Base-by-base conservation (phyloP, 441 rosid species). In the Euphorbia corollata region DNA sequence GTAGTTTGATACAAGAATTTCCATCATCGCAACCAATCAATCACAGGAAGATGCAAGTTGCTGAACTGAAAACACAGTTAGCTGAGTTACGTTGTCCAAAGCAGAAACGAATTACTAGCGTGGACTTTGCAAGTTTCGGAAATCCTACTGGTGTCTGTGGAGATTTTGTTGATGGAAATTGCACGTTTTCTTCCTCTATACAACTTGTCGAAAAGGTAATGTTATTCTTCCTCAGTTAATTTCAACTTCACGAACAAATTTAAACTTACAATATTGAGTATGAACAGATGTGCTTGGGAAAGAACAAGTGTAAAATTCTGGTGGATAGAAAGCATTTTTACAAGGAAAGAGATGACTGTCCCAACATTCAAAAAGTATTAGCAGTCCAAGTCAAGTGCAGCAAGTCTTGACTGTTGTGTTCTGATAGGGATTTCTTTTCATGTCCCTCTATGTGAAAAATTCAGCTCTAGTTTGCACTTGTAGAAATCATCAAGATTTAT, bases 371-470 rank as follows among this genome's bases (percentile, higher is more conserved):
- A 30, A 85, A 85, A 80, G 71, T 69, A 23, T 55, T 88, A 27
- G 87, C 93, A 0, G 75, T 85, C 63, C 91, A 88, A 70, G 86
- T 79, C 24, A 82, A 45, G 60, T 90, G 96, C 69, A 75, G 71
- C 59, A 43, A 18, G 27, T 4, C 15, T 47, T 47, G 32, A 27
- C 32, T 27, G 32, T 27, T 27, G 4, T 27, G 32, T 27, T 27
- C 32, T 27, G 32, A 27, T 27, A 38, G 41, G 41, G 41, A 38
- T 38, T 38, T 38, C 9, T 7, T 7, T 8, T 8, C 9, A 5
- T 38, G 0, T 38, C 41, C 2, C 9, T 5, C 9, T 5, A 2
- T 2, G 2, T 38, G 41, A 1, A 7, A 8, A 38, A 38, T 38
- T 8, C 9, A 38, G 8, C 41, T 38, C 41, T 38, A 38, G 9